Conservation (phyloP, 2,329 filamentous ascomycete genomes). For the Juglanconis sp. region DNA sequence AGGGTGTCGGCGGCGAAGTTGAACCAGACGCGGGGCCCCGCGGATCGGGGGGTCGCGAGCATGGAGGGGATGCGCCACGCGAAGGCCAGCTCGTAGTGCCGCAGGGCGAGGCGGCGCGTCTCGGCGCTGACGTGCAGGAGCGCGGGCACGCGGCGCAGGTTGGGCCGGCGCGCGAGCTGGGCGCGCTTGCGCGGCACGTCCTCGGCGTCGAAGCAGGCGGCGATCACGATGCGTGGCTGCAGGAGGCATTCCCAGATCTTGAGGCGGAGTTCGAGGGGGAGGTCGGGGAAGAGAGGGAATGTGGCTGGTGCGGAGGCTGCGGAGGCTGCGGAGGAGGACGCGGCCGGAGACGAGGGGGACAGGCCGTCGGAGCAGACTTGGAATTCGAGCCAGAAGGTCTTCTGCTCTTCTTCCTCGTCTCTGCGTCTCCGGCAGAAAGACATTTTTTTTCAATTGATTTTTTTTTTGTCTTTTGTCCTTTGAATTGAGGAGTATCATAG, state of each 20-base stretch:
- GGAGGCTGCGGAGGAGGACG: background rate
- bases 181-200: constrained; percentile 24
- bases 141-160: constrained; percentile 30
- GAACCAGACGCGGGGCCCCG: constrained; percentile 42
- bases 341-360: background rate
- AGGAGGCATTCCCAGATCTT: constrained; percentile 45
- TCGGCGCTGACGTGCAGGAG: constrained; percentile 45
- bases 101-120: constrained; percentile 37
- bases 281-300: constrained; percentile 35
- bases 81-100: constrained; percentile 45
- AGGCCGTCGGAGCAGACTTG: constrained; percentile 37
- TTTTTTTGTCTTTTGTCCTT: too few species aligned
- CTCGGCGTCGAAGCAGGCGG: constrained; percentile 38
- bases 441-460: background rate
- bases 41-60: constrained; percentile 24
- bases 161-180: constrained; percentile 19
- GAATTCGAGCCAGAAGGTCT: constrained; percentile 44
- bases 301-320: constrained; percentile 12
- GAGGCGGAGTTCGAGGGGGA: constrained; percentile 47
- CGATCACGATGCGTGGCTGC: constrained; percentile 42
- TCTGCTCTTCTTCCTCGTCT: constrained; percentile 5
- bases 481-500: background rate
- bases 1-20: constrained; percentile 45
- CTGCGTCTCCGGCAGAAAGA: constrained; percentile 2
- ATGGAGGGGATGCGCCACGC: constrained; percentile 43